Evolutionary conservation across 106 monocot species (phyloP).

Genomic region (Acorus calamus): DNA sequence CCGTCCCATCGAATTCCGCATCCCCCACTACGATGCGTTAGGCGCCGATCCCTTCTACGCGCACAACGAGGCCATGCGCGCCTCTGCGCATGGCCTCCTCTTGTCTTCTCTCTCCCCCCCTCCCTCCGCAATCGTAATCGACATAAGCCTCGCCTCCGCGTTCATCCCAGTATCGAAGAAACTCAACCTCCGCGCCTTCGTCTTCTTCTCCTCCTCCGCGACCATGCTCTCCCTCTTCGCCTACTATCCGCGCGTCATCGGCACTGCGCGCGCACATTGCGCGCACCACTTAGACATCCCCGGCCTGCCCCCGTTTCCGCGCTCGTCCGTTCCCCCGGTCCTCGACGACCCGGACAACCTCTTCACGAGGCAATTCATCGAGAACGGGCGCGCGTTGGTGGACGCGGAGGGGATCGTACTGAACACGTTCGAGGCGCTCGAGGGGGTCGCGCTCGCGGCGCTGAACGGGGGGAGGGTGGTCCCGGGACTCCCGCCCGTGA

Average conservation of each 20-base stretch:
- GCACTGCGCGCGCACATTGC: too few species aligned
- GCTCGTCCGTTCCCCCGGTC: neutral
- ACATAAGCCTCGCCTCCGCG: constrained; percentile 1
- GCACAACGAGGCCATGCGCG: constrained; percentile 32
- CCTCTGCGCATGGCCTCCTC: constrained; percentile 14
- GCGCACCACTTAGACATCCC: neutral
- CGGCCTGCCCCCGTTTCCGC: neutral
- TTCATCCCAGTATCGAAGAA: neutral
- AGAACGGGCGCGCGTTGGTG: constrained; percentile 9
- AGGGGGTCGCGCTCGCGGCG: constrained; percentile 23
- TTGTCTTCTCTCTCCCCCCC: neutral
- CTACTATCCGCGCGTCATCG: constrained; percentile 1
- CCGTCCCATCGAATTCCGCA: constrained; percentile 22
- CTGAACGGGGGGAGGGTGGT: constrained; percentile 18
- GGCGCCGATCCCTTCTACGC: constrained; percentile 44
- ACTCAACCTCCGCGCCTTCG: neutral
- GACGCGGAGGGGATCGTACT: constrained; percentile 29
- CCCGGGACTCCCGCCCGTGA: constrained; percentile 27
- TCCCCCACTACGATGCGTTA: constrained; percentile 15
- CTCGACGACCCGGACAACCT: constrained; percentile 4
- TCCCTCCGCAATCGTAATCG: constrained; percentile 1
- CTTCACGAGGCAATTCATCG: constrained; percentile 2
- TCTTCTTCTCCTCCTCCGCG: constrained; percentile 10
- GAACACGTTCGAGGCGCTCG: constrained; percentile 40
- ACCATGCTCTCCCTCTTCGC: constrained; percentile 3